Evolutionary conservation across 2,329 filamentous ascomycete genomes (phyloP).

Genomic region (Macrophomina pseudophaseolina): DNA sequence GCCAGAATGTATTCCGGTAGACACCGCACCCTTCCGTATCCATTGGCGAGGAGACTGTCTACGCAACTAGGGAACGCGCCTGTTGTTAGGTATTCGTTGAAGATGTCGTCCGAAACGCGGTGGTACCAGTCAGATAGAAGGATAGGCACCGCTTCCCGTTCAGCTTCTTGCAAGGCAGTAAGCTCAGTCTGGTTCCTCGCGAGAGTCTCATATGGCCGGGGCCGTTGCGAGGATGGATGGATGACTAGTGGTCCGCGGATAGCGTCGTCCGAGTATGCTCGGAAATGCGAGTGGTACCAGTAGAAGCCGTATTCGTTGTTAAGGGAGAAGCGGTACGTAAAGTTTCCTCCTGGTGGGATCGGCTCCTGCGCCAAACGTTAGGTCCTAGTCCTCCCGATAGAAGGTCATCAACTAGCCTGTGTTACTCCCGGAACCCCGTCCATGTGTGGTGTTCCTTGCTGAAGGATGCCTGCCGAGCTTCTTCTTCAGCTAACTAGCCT

Average conservation of each 20-base stretch:
- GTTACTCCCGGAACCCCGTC: slow-evolving; percentile 70
- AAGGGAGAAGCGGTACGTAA: slow-evolving; percentile 72
- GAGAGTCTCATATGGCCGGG: slow-evolving; percentile 25
- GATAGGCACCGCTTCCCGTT: slow-evolving; percentile 27
- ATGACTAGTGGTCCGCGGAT: slow-evolving; percentile 68
- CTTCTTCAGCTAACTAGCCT: not conserved
- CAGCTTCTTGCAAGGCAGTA: not conserved
- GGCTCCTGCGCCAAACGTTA: slow-evolving; percentile 48
- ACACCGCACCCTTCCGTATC: slow-evolving; percentile 29
- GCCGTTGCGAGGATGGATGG: slow-evolving; percentile 43
- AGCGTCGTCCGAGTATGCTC: slow-evolving; percentile 72
- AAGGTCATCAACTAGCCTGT: slow-evolving; percentile 47
- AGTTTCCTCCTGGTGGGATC: slow-evolving; percentile 65
- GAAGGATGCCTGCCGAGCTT: slow-evolving; percentile 32
- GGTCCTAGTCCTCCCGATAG: not conserved
- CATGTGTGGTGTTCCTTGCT: slow-evolving; percentile 72
- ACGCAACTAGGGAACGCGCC: slow-evolving; percentile 30
- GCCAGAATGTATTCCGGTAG: not conserved
- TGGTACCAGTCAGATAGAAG: slow-evolving; percentile 31
- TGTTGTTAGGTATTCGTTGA: slow-evolving; percentile 29
- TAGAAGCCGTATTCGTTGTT: slow-evolving; percentile 66
- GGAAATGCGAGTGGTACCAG: slow-evolving; percentile 76
- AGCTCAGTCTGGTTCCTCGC: not conserved
- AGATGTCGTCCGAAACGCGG: slow-evolving; percentile 28
- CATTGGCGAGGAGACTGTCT: slow-evolving; percentile 31